Conservation (phyloP, 768 basidiomycete genomes). For the Hebeloma cylindrosporum region DNA sequence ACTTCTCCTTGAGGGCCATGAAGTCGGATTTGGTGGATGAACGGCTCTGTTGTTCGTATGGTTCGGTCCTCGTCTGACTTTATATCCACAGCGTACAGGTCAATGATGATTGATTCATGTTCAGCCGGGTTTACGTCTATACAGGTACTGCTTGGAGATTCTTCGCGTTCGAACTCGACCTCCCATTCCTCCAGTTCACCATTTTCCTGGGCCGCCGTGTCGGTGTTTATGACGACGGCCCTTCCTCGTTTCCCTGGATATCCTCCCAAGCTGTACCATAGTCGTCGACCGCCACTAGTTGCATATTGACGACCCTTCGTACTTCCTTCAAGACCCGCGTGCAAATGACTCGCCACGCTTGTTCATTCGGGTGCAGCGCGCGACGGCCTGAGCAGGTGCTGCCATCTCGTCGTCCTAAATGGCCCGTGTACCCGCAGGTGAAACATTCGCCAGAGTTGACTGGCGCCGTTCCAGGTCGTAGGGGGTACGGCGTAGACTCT, state of each 20-base stretch:
- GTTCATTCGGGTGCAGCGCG: constrained; percentile 5
- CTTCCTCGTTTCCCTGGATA: constrained; percentile 21
- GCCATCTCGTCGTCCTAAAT: constrained; percentile 8
- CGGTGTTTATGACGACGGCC: constrained; percentile 20
- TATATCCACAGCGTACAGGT: constrained; percentile 5
- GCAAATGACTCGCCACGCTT: constrained; percentile 23
- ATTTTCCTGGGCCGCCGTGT: constrained; percentile 11
- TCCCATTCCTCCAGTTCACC: constrained; percentile 8
- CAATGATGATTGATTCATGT: background rate
- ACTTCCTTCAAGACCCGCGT: background rate
- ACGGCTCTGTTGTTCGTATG: too few relatives aligned
- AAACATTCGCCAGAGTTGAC: constrained; percentile 20
- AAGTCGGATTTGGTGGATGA: constrained; percentile 20
- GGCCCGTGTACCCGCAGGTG: constrained; percentile 18
- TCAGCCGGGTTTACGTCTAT: constrained; percentile 4
- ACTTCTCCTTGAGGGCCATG: constrained; percentile 15
- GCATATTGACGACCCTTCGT: background rate
- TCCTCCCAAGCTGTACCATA: background rate
- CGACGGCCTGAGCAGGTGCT: constrained; percentile 7
- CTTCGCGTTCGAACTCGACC: constrained; percentile 1
- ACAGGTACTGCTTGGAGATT: background rate
- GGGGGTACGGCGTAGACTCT: constrained; percentile 21
- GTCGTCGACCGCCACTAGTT: background rate
- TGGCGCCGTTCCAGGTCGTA: constrained; percentile 20
- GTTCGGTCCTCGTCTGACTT: constrained; percentile 1